Conservation (phyloP, 164 flowering plant genomes). For the Aristolochia contorta region DNA sequence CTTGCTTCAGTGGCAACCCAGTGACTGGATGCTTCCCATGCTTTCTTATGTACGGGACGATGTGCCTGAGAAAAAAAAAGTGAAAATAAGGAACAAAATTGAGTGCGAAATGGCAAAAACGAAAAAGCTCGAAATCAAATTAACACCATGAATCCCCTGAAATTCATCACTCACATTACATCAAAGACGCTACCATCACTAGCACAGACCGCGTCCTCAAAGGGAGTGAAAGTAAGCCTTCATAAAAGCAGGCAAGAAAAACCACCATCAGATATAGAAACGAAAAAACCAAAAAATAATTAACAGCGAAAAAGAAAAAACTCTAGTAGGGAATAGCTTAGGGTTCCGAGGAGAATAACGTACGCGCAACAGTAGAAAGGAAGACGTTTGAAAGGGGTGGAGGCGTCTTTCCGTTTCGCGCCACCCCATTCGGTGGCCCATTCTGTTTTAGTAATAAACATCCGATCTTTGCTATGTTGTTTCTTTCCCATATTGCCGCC, state of each 20-base stretch:
- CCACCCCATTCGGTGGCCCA: constrained; percentile 99
- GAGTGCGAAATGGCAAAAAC: neutral
- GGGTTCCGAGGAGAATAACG: neutral
- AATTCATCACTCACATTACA: constrained; percentile 42
- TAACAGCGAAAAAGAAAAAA: neutral
- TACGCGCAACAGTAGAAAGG: constrained; percentile 98
- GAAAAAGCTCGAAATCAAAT: neutral
- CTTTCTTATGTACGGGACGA: constrained; percentile 76
- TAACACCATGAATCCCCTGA: neutral
- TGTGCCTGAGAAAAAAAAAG: constrained; percentile 40
- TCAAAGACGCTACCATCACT: constrained; percentile 84
- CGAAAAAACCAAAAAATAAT: neutral
- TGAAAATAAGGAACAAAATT: neutral
- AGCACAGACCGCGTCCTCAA: constrained; percentile 76
- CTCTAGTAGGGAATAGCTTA: neutral
- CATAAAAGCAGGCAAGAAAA: constrained; percentile 2
- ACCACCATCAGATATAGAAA: neutral
- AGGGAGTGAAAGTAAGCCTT: constrained; percentile 87
- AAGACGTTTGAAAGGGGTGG: constrained; percentile 79
- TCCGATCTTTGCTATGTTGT: constrained; percentile 91
- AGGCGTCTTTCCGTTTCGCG: constrained; percentile 66
- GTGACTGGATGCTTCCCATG: constrained; percentile 85
- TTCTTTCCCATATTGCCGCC: constrained; percentile 83
- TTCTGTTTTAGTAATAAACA: constrained; percentile 92
- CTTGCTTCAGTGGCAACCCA: constrained; percentile 57